Conservation (phyloP, 306 rosid species). For the Potentilla sterilis region DNA sequence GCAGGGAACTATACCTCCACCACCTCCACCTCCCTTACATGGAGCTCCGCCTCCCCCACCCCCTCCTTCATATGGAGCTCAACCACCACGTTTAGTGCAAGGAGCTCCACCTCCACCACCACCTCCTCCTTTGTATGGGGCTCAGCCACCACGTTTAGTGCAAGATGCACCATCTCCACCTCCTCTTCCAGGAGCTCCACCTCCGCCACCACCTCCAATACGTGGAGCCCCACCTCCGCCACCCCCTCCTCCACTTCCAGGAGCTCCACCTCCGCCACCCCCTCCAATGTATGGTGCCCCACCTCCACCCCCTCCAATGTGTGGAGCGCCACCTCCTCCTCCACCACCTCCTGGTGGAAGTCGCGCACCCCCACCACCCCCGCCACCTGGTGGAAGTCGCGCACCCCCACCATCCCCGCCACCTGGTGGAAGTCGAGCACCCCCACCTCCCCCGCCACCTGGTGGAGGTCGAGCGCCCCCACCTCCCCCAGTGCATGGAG, state of each 20-base stretch:
- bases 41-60: constrained; percentile 40
- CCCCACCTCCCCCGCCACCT: constrained; percentile 45
- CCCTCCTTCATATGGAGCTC: constrained; percentile 12
- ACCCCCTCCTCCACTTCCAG: constrained; percentile 20
- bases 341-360: constrained; percentile 24
- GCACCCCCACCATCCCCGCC: constrained; percentile 49
- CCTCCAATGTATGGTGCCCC: constrained; percentile 6
- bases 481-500: constrained; percentile 35
- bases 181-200: neutral
- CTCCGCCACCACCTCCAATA: constrained; percentile 17
- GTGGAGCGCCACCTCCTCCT: constrained; percentile 33
- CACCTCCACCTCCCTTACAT: constrained; percentile 14
- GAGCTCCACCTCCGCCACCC: constrained; percentile 25
- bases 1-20: constrained; percentile 28
- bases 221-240: constrained; percentile 29
- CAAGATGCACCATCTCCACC: constrained; percentile 36
- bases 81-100: constrained; percentile 15
- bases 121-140: constrained; percentile 11
- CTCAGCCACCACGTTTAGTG: constrained; percentile 15
- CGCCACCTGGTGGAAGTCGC: constrained; percentile 14
- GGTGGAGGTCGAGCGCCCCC: constrained; percentile 26
- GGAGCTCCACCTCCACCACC: constrained; percentile 32
- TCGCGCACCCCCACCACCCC: constrained; percentile 39
- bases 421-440: constrained; percentile 28
- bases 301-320: constrained; percentile 31